A percentile compares a stretch with the other conserved stretches of the same genome.
Evolutionary conservation across 2,329 filamentous ascomycete species (phyloP).

Genomic region (Aspergillus terreus): DNA sequence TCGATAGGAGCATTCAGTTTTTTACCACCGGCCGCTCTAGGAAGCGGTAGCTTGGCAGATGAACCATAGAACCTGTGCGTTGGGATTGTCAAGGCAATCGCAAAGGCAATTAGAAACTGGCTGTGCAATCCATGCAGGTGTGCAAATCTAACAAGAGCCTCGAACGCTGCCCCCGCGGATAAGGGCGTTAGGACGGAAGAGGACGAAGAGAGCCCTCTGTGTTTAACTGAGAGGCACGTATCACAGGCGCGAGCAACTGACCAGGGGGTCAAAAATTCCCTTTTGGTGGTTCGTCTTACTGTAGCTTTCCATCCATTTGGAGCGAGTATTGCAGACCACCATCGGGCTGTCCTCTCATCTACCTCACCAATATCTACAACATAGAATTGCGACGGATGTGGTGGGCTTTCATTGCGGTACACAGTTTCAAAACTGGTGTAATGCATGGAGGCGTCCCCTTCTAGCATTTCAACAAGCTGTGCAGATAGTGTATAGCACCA

Average conservation of each 20-base stretch:
- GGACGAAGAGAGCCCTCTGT: no score
- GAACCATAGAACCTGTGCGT: no score
- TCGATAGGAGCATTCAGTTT: no score
- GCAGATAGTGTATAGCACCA: constrained; percentile 17
- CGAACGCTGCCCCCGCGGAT: no score
- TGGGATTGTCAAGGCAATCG: no score
- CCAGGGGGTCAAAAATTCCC: constrained; percentile 13
- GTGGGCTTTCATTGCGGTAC: background rate
- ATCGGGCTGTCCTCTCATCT: constrained; percentile 7
- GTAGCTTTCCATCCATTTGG: constrained; percentile 11
- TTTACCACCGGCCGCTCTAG: no score
- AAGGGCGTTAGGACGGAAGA: no score
- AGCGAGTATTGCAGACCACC: constrained; percentile 18
- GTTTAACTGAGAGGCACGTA: background rate
- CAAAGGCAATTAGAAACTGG: no score
- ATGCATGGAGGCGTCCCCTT: constrained; percentile 6
- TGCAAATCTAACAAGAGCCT: no score
- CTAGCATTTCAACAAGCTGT: constrained; percentile 12
- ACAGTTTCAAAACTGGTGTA: constrained; percentile 7
- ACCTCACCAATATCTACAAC: constrained; percentile 13
- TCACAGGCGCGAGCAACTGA: constrained; percentile 5
- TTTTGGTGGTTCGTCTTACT: constrained; percentile 1
- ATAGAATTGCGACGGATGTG: background rate
- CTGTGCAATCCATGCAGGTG: no score
- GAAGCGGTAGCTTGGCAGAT: no score